Evolutionary conservation across 495 filamentous ascomycete genomes (phyloP).

Genomic region (Annulohypoxylon nitens): DNA sequence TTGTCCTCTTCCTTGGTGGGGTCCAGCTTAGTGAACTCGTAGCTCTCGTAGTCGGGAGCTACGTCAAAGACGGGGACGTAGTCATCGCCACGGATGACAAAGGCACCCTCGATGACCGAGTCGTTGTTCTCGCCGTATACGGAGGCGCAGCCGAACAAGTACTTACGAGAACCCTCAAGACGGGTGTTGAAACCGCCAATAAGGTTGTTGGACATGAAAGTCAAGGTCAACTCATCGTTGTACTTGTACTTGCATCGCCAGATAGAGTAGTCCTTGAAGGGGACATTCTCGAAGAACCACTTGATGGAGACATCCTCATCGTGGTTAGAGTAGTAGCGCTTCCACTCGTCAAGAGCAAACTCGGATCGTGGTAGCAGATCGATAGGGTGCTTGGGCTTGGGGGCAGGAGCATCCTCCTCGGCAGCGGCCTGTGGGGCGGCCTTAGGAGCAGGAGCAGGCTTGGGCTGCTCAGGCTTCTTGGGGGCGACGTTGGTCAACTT

Average conservation of each 20-base stretch:
- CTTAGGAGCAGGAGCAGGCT: constrained; percentile 70
- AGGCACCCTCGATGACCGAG: constrained; percentile 90
- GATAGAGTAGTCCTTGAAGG: constrained; percentile 92
- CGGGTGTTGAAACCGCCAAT: constrained; percentile 98
- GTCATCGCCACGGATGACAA: constrained; percentile 93
- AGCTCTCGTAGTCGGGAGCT: constrained; percentile 96
- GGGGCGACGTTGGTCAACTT: constrained; percentile 87
- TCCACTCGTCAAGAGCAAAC: constrained; percentile 93
- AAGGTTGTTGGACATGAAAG: constrained; percentile 98
- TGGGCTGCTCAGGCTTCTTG: constrained; percentile 80
- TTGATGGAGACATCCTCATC: constrained; percentile 89
- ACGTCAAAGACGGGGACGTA: constrained; percentile 90
- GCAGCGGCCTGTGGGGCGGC: constrained; percentile 69
- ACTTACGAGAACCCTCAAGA: constrained; percentile 98
- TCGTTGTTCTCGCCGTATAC: constrained; percentile 91
- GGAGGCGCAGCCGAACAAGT: constrained; percentile 91
- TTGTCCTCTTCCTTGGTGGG: constrained; percentile 82
- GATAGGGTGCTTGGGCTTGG: constrained; percentile 96
- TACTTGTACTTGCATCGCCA: constrained; percentile 97
- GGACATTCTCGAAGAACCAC: constrained; percentile 98
- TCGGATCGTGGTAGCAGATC: constrained; percentile 85
- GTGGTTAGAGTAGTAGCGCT: constrained; percentile 98
- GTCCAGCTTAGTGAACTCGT: constrained; percentile 96
- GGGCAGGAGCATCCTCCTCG: constrained; percentile 78
- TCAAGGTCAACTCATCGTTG: constrained; percentile 94